Evolutionary conservation across 2,329 filamentous ascomycete species (phyloP), one percentile per base, ranked within the genome.

Genomic region (Didymosphaeria variabile): DNA sequence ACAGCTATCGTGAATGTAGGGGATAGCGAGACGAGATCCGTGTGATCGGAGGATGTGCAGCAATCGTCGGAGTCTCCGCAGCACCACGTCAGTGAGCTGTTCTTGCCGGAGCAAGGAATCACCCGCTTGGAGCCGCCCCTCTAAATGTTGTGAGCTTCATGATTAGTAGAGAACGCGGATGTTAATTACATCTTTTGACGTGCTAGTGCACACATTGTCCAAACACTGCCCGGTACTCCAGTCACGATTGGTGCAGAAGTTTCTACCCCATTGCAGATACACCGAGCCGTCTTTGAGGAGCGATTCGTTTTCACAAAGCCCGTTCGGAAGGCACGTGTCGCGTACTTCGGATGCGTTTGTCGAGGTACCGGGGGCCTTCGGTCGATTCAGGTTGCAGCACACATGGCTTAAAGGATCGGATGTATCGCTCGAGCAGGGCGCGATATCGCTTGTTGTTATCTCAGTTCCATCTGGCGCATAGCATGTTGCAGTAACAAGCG

Each of bases 371-470:
- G 49, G 19, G 38, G 55, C 19, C 34, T 58, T 61, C 12, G 55
- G 44, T 19, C 55, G 59, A 42, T 61, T 61, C 23, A 50, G 6
- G 10, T 31, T 55, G 42, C 59, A 61, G 49, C 59, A 61, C 4
- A 61, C 46, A 34, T 49, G 44, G 40, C 36, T 44, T 4, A 58
- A 17, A 31, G 55, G 59, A 26, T 58, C 38, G 17, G 47, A 29
- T 7, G 55, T 17, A n/a, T 58, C 55, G 32, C 34, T 49, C 15
- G 55, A 61, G 44, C 59, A 61, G 23, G 55, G 59, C 19, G 23
- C 34, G 15, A 23, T 15, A 15, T 52, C 49, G 4, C 5, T 23
- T 34, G 4, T 15, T 52, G 31, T 23, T 5, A 52, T 13, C 15
- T 8, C 45, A 52, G 9, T 23, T 21, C 49, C 49, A 38, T 52